Conservation (phyloP, 192 early-diverging fungal species). For the Physocladia obscura region DNA sequence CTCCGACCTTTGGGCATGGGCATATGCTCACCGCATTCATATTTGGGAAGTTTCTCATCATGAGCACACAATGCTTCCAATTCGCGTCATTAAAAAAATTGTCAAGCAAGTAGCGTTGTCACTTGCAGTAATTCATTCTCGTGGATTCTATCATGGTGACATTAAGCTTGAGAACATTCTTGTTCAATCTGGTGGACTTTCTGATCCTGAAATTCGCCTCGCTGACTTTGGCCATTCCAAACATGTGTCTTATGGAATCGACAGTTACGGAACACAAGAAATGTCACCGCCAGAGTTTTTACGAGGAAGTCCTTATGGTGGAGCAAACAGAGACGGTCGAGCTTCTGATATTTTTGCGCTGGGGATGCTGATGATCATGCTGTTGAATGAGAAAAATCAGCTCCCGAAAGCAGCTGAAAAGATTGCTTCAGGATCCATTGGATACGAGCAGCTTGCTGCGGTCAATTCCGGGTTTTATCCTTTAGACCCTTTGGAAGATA, state of each 20-base stretch:
- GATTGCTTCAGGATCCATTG: background rate
- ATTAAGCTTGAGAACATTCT: slow-evolving; percentile 18
- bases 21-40: background rate
- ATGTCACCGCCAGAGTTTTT: slow-evolving; percentile 20
- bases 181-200: background rate
- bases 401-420: background rate
- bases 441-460: background rate
- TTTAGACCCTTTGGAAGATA: background rate
- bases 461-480: background rate
- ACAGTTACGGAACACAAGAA: slow-evolving; percentile 6
- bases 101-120: background rate
- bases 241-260: background rate
- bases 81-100: too few relatives aligned
- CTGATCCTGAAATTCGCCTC: background rate
- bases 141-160: slow-evolving; percentile 19
- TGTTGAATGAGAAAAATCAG: background rate
- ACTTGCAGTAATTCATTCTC: background rate
- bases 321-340: background rate
- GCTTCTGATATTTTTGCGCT: slow-evolving; percentile 25
- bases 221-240: slow-evolving; percentile 14
- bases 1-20: slow-evolving; percentile 6
- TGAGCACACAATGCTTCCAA: background rate
- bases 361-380: slow-evolving; percentile 14
- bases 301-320: background rate
- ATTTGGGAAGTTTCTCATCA: background rate